phyloP scores from a whole-genome alignment of 2,329 filamentous ascomycete genomes.

The Fragosphaeria purpurea region DNA sequence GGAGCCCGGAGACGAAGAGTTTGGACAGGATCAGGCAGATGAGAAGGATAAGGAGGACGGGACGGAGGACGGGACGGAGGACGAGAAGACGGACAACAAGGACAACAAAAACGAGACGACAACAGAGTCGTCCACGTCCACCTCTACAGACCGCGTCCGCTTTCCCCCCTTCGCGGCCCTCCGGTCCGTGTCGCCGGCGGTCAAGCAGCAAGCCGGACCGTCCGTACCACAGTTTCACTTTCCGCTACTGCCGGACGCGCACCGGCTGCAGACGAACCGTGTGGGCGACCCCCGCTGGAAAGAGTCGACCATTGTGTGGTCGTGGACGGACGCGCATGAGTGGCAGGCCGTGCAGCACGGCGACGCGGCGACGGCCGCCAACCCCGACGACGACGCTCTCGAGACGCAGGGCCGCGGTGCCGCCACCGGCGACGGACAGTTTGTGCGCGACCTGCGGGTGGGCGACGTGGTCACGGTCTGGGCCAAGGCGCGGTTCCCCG shows the following conservation, averaged over 20 bases:
- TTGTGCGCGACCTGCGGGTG: slow-evolving; percentile 44
- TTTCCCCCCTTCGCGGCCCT: slow-evolving; percentile 14
- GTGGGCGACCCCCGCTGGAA: slow-evolving; percentile 23
- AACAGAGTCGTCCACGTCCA: background rate
- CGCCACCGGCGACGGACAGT: slow-evolving; percentile 41
- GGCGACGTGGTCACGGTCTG: slow-evolving; percentile 54
- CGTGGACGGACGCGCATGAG: slow-evolving; percentile 36
- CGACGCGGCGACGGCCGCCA: too few relatives aligned
- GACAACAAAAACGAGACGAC: too few relatives aligned
- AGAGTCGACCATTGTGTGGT: slow-evolving; percentile 44
- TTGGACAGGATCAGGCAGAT: background rate
- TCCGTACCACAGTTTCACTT: slow-evolving; percentile 24
- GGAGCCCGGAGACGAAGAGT: slow-evolving; percentile 5
- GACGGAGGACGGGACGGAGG: too few relatives aligned
- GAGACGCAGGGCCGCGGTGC: slow-evolving; percentile 37
- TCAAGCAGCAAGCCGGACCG: slow-evolving; percentile 4
- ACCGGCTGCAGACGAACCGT: slow-evolving; percentile 39
- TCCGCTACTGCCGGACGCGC: slow-evolving; percentile 22
- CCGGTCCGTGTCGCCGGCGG: slow-evolving; percentile 25
- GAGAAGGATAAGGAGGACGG: too few relatives aligned
- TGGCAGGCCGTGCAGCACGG: slow-evolving; percentile 5
- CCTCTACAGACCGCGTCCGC: background rate
- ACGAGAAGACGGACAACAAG: too few relatives aligned
- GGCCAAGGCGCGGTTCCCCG: slow-evolving; percentile 46
- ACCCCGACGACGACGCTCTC: slow-evolving; percentile 20